These are phyloP conservation scores for Colletotrichum higginsianum DNA, from an alignment of 2,329 filamentous ascomycete genomes.

Conservation along the genomic window DNA sequence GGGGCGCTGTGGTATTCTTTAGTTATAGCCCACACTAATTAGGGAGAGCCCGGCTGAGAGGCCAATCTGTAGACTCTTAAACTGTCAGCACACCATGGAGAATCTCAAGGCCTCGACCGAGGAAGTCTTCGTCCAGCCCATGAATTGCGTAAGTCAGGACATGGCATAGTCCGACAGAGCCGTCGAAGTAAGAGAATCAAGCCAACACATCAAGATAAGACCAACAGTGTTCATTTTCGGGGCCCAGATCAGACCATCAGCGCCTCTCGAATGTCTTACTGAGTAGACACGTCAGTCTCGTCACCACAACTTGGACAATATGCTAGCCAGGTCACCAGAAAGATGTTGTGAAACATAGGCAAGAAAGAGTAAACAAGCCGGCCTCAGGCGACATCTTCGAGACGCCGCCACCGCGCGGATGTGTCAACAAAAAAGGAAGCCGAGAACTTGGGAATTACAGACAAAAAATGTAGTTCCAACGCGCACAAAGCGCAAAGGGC, in stretches of 20 bases:
- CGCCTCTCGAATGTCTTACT: background rate
- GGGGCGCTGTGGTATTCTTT: background rate
- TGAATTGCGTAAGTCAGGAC: background rate
- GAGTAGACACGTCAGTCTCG: background rate
- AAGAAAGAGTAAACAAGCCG: background rate
- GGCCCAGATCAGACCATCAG: background rate
- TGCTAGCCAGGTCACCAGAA: background rate
- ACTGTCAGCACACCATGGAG: background rate
- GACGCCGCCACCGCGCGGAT: background rate
- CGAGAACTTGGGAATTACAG: too few species aligned
- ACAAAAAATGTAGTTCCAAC: background rate
- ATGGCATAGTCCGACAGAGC: background rate
- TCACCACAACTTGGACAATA: background rate
- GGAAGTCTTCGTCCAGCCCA: background rate
- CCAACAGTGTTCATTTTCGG: background rate
- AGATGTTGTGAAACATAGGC: background rate
- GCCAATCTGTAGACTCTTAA: background rate
- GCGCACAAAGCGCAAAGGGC: too few species aligned
- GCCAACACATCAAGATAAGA: background rate
- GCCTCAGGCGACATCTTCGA: background rate
- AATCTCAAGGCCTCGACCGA: background rate
- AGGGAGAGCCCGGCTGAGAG: background rate
- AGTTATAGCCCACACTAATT: background rate
- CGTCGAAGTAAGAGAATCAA: background rate
- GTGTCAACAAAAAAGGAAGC: too few species aligned